phyloP scores from a whole-genome alignment of 768 basidiomycete species.

The Lepiota venenata region DNA sequence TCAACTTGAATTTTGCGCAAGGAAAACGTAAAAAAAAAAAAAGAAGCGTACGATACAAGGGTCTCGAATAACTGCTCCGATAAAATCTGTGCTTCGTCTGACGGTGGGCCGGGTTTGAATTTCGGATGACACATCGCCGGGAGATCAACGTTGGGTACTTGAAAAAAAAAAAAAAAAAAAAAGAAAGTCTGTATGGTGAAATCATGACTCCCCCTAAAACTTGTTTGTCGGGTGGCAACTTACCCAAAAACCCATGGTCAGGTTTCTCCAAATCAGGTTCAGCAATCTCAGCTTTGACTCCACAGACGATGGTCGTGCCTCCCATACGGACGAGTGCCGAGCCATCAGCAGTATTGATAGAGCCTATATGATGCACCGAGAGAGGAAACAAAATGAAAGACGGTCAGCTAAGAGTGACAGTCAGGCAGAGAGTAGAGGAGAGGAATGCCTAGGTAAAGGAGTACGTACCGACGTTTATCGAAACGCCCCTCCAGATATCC shows the following conservation, averaged over 20 bases:
- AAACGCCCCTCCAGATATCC: slow-evolving; percentile 68
- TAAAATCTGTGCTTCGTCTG: slow-evolving; percentile 90
- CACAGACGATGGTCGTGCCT: slow-evolving; percentile 93
- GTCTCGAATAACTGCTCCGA: slow-evolving; percentile 80
- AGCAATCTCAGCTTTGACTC: slow-evolving; percentile 93
- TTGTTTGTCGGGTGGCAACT: slow-evolving; percentile 13
- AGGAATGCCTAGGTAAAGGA: not conserved
- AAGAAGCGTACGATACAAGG: slow-evolving; percentile 58
- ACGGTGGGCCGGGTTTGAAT: slow-evolving; percentile 94
- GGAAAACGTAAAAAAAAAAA: not conserved
- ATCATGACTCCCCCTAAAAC: too few relatives aligned
- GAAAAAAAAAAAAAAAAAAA: slow-evolving; percentile 1
- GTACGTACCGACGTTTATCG: slow-evolving; percentile 13
- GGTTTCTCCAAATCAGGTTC: slow-evolving; percentile 82
- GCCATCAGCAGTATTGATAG: slow-evolving; percentile 91
- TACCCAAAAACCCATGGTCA: slow-evolving; percentile 81
- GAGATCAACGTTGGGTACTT: slow-evolving; percentile 94
- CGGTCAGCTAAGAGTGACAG: not conserved
- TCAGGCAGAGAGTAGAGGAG: not conserved
- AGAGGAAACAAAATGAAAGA: not conserved
- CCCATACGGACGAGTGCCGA: slow-evolving; percentile 91
- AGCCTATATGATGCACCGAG: slow-evolving; percentile 47
- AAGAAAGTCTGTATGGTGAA: not conserved
- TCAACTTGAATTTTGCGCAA: too few relatives aligned
- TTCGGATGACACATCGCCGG: slow-evolving; percentile 90